Evolutionary conservation across 306 rosid genomes (phyloP).

Genomic region (Pyrus pyrifolia): DNA sequence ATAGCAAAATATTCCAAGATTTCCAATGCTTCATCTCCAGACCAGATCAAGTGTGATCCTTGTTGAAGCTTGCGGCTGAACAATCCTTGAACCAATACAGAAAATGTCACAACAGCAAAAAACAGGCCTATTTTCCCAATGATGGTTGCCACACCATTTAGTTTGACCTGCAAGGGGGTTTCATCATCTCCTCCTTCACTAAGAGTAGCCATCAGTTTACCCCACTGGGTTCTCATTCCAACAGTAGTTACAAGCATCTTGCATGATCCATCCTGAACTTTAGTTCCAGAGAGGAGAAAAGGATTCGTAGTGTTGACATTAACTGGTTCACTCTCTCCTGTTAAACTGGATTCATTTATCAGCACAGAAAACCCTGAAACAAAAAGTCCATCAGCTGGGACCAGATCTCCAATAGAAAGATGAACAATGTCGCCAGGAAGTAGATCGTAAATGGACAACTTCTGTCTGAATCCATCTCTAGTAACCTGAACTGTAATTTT

Average conservation of each 20-base stretch:
- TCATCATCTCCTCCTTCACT: conserved; percentile 99
- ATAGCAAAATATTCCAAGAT: conserved; percentile 86
- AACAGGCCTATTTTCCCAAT: conserved; percentile 95
- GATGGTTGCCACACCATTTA: conserved; percentile 96
- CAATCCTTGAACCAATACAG: conserved; percentile 91
- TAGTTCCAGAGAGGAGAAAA: conserved; percentile 94
- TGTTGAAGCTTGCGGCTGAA: conserved; percentile 69
- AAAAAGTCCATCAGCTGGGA: conserved; percentile 97
- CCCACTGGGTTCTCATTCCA: conserved; percentile 99
- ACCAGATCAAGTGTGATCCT: conserved; percentile 79
- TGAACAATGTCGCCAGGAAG: conserved; percentile 96
- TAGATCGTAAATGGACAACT: conserved; percentile 81
- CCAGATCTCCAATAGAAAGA: conserved; percentile 87
- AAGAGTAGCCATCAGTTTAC: conserved; percentile 91
- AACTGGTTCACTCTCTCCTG: conserved; percentile 98
- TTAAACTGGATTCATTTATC: conserved; percentile 92
- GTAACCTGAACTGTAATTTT: conserved; percentile 80
- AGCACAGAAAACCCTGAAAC: conserved; percentile 74
- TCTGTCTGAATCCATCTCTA: conserved; percentile 77
- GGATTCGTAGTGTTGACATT: conserved; percentile 50
- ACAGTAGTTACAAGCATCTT: conserved; percentile 96
- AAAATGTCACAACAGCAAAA: conserved; percentile 83
- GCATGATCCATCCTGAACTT: conserved; percentile 97
- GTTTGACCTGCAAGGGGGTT: conserved; percentile 98
- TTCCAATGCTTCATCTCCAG: conserved; percentile 77